Base-by-base conservation (phyloP, 495 filamentous ascomycete species). In the Penicillium cinerascens region DNA sequence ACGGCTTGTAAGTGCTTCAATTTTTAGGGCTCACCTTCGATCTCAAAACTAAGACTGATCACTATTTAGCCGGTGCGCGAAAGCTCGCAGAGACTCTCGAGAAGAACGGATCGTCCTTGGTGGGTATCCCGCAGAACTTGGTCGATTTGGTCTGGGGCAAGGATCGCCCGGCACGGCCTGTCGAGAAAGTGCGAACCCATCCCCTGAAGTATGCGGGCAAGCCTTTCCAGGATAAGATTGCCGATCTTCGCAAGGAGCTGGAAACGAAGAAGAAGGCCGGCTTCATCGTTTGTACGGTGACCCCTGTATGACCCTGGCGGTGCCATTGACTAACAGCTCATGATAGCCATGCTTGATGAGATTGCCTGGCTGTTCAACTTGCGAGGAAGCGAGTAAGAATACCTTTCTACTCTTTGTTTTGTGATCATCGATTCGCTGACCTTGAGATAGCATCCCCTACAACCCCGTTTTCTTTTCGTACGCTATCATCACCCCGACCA, bases 381-480 rank as follows among this genome's bases (percentile, higher is more conserved):
- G 39, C 84, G 95, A 66, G 95, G 95, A 65, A 95, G 78, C 70
- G 95, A 99, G 84, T 87, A 71, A 64, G 83, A 52, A 44, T 4
- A 9, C 23, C 18, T 2, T 15, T 9, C 3, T 9, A 4, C 18
- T 20, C 21, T 13, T 17, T 38, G 9, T 26, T 4, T n/a, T 16
- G 0, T 36, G 43, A 29, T 44, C 47, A 43, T 55, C 22, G 33
- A 44, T 18, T 33, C 1, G 38, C 45, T 55, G 33, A 65, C 44
- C 4, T n/a, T 1, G 37, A n/a, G 17, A 11, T 45, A 87, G 84
- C 67, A 99, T 99, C 61, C 88, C 90, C 2, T 99, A 96, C 74
- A 99, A 99, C 63, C 95, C 95, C 0, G 95, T 99, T 29, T 99
- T 97, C 77, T 97, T 97, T 75, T 95, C 95, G 22, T 99, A 97